A percentile compares a stretch with the other conserved stretches of the same genome.
phyloP scores from a whole-genome alignment of 257 asterid genomes.

The Parsonsia alboflavescens region DNA sequence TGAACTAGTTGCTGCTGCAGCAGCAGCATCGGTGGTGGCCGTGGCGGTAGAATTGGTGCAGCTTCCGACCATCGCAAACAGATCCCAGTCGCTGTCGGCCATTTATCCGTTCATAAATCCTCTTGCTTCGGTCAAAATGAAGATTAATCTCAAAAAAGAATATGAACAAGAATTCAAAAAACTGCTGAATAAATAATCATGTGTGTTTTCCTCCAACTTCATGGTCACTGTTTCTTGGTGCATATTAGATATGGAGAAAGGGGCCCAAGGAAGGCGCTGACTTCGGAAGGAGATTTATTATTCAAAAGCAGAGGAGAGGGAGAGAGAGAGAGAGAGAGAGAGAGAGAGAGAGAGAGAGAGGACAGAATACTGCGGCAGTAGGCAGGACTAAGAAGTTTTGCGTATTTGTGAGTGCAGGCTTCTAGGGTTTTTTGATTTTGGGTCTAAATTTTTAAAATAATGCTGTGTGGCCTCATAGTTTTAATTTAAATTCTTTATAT shows the following conservation, averaged over 20 bases:
- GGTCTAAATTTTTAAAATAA: too few species aligned
- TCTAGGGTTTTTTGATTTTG: too few species aligned
- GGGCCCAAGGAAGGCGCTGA: conserved; percentile 42
- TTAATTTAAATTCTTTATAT: too few species aligned
- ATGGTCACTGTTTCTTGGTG: conserved; percentile 6
- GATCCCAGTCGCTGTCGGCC: conserved; percentile 72
- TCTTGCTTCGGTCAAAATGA: not conserved
- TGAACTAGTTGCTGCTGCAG: conserved; percentile 9
- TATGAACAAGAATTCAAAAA: not conserved
- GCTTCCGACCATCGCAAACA: conserved; percentile 58
- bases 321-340: not conserved
- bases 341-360: too few species aligned
- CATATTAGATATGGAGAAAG: conserved; percentile 21
- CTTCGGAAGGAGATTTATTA: conserved; percentile 19
- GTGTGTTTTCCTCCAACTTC: not conserved
- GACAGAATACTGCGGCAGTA: too few species aligned
- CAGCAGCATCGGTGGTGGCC: conserved; percentile 11
- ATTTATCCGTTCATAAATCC: conserved; percentile 8
- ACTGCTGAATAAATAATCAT: not conserved
- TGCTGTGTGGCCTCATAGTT: too few species aligned
- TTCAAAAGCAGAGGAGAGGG: conserved; percentile 1
- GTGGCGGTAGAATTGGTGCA: conserved; percentile 27
- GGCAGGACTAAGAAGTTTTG: too few species aligned
- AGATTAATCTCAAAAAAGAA: not conserved
- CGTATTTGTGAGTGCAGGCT: too few species aligned